Conservation (phyloP, 306 rosid genomes). For the Mimosa bimucronata region DNA sequence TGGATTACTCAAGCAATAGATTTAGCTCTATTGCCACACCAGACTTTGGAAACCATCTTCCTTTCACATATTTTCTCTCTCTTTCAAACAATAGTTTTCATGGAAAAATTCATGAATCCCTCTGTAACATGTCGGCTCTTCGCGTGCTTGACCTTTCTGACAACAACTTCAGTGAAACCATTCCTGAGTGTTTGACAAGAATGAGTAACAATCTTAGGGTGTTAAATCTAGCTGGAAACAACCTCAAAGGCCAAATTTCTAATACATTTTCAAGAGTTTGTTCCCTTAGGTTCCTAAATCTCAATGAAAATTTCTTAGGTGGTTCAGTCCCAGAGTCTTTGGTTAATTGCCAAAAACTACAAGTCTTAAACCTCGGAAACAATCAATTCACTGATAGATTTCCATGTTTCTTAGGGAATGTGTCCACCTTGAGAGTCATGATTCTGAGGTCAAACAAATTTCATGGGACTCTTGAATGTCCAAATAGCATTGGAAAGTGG, state of each 20-base stretch:
- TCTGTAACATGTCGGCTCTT: conserved; percentile 26
- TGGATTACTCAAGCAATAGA: conserved; percentile 51
- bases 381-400: background rate
- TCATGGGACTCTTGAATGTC: conserved; percentile 19
- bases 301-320: conserved; percentile 11
- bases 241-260: conserved; percentile 25
- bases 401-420: background rate
- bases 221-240: conserved; percentile 33
- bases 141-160: conserved; percentile 46
- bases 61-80: background rate
- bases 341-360: background rate
- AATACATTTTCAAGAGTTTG: conserved; percentile 29
- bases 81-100: conserved; percentile 32
- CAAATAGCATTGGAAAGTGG: conserved; percentile 4
- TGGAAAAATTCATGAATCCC: conserved; percentile 28
- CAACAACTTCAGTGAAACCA: conserved; percentile 26
- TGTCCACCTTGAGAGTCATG: conserved; percentile 1
- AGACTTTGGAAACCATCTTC: conserved; percentile 7
- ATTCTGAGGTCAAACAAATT: background rate
- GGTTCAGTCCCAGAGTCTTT: background rate
- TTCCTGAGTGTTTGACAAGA: conserved; percentile 38
- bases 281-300: conserved; percentile 24
- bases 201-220: background rate
- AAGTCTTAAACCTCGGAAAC: conserved; percentile 2
- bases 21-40: conserved; percentile 38